A percentile compares a stretch with the other conserved stretches of the same genome.
phyloP scores from a whole-genome alignment of 176 grass and related monocot species.

The Carex parvula region DNA sequence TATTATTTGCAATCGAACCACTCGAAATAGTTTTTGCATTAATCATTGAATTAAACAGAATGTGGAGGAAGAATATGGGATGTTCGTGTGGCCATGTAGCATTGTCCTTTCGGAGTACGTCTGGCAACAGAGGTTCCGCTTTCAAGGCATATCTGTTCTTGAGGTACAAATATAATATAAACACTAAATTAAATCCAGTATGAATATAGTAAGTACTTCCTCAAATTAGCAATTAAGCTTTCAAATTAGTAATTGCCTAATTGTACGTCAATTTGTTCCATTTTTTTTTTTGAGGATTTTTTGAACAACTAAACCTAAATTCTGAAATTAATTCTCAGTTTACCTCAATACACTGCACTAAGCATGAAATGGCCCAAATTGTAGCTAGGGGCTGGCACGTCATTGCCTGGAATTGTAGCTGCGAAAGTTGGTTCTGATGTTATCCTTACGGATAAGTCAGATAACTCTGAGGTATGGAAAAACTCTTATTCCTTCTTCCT shows the following conservation, averaged over 20 bases:
- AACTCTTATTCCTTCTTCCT: background rate
- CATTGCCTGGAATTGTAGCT: conserved; percentile 72
- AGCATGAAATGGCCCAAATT: background rate
- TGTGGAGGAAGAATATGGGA: conserved; percentile 73
- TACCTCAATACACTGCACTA: background rate
- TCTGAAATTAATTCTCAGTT: background rate
- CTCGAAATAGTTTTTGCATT: background rate
- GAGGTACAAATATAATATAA: conserved; percentile 38
- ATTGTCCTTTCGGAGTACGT: conserved; percentile 75
- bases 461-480: conserved; percentile 45
- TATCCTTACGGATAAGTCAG: conserved; percentile 59
- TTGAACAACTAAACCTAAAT: background rate
- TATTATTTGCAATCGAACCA: background rate
- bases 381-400: conserved; percentile 69
- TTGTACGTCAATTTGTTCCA: background rate
- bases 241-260: no score
- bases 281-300: background rate
- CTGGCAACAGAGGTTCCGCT: conserved; percentile 62
- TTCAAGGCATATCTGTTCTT: conserved; percentile 45
- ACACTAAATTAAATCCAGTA: background rate
- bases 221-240: background rate
- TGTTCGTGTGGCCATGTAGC: conserved; percentile 92
- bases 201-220: background rate
- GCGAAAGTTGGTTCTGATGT: conserved; percentile 68
- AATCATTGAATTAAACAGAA: conserved; percentile 35